Evolutionary conservation across 768 basidiomycete genomes (phyloP).

Genomic region (Coprinopsis marcescibilis): DNA sequence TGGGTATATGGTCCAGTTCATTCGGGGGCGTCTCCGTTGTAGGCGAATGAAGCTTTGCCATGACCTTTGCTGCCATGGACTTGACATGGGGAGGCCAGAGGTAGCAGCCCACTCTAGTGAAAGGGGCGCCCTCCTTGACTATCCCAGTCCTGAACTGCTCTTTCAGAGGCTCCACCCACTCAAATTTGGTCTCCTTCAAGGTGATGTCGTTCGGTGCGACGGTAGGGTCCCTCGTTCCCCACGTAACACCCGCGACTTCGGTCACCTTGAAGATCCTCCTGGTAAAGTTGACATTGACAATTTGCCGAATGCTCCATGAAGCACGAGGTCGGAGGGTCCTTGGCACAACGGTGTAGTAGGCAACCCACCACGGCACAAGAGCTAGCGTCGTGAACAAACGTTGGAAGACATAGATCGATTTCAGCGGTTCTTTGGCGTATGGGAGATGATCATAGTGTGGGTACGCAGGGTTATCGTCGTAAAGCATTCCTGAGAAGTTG

Average conservation of each 20-base stretch:
- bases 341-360: conserved; percentile 39
- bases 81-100: conserved; percentile 36
- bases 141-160: conserved; percentile 36
- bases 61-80: conserved; percentile 6
- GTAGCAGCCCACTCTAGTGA: conserved; percentile 39
- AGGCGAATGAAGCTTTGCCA: not conserved
- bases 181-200: conserved; percentile 43
- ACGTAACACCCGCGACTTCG: conserved; percentile 52
- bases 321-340: conserved; percentile 38
- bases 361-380: conserved; percentile 40
- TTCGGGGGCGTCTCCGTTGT: not conserved
- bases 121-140: conserved; percentile 34
- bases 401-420: conserved; percentile 41
- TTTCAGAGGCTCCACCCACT: conserved; percentile 42
- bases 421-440: conserved; percentile 40
- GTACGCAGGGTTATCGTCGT: conserved; percentile 29
- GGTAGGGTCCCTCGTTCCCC: conserved; percentile 43
- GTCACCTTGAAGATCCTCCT: conserved; percentile 48
- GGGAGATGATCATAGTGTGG: conserved; percentile 38
- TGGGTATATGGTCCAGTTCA: conserved; percentile 21
- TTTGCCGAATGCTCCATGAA: conserved; percentile 46
- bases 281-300: conserved; percentile 46
- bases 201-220: conserved; percentile 23
- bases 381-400: conserved; percentile 43
- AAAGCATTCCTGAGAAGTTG: conserved; percentile 13